Base-by-base conservation (phyloP, 2,329 filamentous ascomycete genomes). In the Neoscytalidium dimidiatum region DNA sequence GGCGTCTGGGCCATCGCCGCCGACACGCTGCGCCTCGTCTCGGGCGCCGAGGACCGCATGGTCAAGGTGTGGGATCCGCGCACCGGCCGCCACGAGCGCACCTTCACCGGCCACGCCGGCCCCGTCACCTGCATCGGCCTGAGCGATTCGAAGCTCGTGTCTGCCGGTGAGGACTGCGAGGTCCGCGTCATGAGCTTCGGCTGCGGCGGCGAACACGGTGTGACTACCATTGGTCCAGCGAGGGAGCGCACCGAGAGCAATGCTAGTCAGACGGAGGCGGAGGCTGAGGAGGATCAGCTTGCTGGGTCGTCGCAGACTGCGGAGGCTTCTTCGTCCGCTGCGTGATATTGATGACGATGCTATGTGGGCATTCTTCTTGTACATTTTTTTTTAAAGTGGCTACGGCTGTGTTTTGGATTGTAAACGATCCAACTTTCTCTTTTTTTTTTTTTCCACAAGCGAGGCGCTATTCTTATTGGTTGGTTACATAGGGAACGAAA, bases 41-140 rank as follows among this genome's bases (percentile, higher is more conserved):
- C 90, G 19, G 94, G 94, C 0, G 91, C 92, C 11, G 93, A 98
- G 76, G 95, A 99, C 78, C 89, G 92, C 46, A 96, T 94, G 88
- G 91, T 97, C 71, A 98, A 98, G 81, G 88, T 92, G 33, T 99
- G 95, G 95, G 94, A 98, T 78, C 91, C 94, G 17, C 84, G 93
- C 65, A 94, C 91, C 1, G 95, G 95, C 29, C 92, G 91, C 73
- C 97, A 94, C 77, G 94, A 98, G 76, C 85, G 93, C 56, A 98
- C 94, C 3, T 94, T 97, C 73, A 93, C 92, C 2, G 94, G 94
- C 0, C 95, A 98, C 77, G 86, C 89, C 1, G 94, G 92, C 0
- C 94, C 95, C 0, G 93, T 98, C 3, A 98, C 94, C 3, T 98
- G 94, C 74, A 90, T 98, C 43, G 94, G 92, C 1, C 82, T 99